Conservation (phyloP, 2,329 filamentous ascomycete species). For the Cytospora mali region DNA sequence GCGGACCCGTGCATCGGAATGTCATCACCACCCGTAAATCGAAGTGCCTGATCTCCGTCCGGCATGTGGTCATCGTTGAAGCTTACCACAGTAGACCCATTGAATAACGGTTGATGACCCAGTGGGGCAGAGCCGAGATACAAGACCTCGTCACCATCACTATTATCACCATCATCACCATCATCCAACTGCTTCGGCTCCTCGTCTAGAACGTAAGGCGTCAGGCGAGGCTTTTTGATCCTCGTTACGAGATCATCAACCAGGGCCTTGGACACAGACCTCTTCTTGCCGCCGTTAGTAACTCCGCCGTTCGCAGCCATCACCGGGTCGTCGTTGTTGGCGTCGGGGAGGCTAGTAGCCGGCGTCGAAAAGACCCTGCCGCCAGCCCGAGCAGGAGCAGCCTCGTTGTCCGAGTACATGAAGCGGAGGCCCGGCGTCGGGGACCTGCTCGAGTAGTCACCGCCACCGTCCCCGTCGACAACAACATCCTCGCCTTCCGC, state of each 20-base stretch:
- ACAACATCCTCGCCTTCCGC: slow-evolving; percentile 21
- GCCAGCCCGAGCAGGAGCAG: not conserved
- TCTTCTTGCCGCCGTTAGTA: not conserved
- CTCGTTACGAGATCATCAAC: not conserved
- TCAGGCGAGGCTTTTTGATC: not conserved
- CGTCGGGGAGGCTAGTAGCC: not conserved
- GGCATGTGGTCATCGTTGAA: not conserved
- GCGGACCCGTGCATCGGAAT: not conserved
- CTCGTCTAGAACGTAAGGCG: not conserved
- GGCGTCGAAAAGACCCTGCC: not conserved
- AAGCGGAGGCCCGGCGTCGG: not conserved
- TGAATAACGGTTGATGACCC: not conserved
- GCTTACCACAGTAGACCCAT: not conserved
- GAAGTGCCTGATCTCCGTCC: not conserved
- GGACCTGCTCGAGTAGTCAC: not conserved
- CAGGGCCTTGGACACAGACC: not conserved
- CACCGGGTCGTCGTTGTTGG: not conserved
- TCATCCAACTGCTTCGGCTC: not conserved
- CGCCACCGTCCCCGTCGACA: not conserved
- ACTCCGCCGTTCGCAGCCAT: not conserved
- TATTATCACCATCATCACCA: not conserved
- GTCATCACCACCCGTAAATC: not conserved
- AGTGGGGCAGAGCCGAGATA: not conserved
- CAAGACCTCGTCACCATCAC: not conserved
- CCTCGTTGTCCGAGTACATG: not conserved